Base-by-base conservation (phyloP, 345 rosid species). In the Limnanthes douglasii region DNA sequence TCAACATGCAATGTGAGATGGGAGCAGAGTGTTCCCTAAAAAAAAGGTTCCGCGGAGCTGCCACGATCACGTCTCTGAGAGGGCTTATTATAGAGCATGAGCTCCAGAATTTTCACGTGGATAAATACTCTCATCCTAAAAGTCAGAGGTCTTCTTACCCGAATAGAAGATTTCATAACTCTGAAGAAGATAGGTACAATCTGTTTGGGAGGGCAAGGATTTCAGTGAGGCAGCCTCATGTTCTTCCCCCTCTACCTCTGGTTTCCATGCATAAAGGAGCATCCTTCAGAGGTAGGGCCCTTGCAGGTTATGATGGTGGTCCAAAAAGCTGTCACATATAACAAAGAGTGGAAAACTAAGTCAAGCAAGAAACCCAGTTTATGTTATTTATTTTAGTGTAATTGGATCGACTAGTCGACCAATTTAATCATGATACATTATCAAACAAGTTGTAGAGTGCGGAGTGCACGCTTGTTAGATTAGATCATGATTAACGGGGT, bases 191-290 rank as follows among this genome's bases (percentile, higher is more conserved):
- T 50, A 86, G 67, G 32, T 55, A 67, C 55, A 67, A 67, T 56
- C 70, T 93, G 21, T 71, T 64, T 64, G 93, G 86, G 38, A 71
- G 90, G 66, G 63, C 81, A 33, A 59, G 94, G 31, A 69, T 70
- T 61, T 65, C 95, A 41, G 59, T 67, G 62, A 78, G 74, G 69
- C 94, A 81, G 69, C 99, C 96, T 51, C 94, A 78, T 46, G 96
- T 85, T 35, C 71, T 68, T 22, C 96, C 96, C 29, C 94, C 98
- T 60, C 90, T 75, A 39, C 58, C 80, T 23, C 50, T 77, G 51
- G 63, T 56, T 50, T 60, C 75, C 13, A 56, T 66, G 59, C 85
- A 71, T 29, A 90, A 75, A 56, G 43, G 36, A 34, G 5, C 68
- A 18, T 25, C 73, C 8, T 62, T 64, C 43, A 72, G 76, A 59